Evolutionary conservation across 2,329 filamentous ascomycete genomes (phyloP).

Genomic region (Lachnellula occidentalis): DNA sequence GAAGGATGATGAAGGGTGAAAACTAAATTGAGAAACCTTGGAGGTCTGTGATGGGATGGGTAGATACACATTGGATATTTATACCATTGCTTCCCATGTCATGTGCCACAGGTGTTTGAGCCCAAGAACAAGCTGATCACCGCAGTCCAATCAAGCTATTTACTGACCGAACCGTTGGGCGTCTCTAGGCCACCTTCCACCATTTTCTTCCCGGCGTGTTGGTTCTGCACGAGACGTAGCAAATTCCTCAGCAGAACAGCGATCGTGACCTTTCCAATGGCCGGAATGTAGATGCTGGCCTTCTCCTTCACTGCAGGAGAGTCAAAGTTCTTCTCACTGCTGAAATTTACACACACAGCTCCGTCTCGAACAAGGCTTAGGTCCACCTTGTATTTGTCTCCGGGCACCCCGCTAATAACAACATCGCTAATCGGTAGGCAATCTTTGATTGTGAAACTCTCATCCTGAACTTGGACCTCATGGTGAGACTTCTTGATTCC

Average conservation of each 20-base stretch:
- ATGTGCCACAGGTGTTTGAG: too few species aligned
- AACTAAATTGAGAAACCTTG: too few species aligned
- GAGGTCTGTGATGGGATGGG: too few species aligned
- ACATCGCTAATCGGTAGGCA: constrained; percentile 87
- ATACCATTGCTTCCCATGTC: too few species aligned
- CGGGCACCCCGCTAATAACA: constrained; percentile 87
- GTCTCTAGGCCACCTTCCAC: not conserved
- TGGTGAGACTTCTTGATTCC: constrained; percentile 83
- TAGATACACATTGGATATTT: too few species aligned
- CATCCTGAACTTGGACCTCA: constrained; percentile 71
- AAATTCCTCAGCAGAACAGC: constrained; percentile 85
- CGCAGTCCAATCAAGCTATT: too few species aligned
- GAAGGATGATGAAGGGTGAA: too few species aligned
- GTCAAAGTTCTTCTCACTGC: constrained; percentile 89
- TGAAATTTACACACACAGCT: constrained; percentile 98
- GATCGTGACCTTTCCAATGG: constrained; percentile 96
- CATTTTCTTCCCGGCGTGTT: constrained; percentile 1
- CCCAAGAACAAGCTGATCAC: too few species aligned
- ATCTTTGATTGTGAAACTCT: constrained; percentile 72
- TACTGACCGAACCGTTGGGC: too few species aligned
- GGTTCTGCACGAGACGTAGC: constrained; percentile 36
- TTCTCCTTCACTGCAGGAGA: constrained; percentile 83
- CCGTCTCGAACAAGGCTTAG: constrained; percentile 78
- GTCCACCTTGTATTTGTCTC: constrained; percentile 84
- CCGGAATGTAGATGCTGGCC: constrained; percentile 93